Base-by-base conservation (phyloP, 2,329 filamentous ascomycete species). In the Sphaerulina musiva region DNA sequence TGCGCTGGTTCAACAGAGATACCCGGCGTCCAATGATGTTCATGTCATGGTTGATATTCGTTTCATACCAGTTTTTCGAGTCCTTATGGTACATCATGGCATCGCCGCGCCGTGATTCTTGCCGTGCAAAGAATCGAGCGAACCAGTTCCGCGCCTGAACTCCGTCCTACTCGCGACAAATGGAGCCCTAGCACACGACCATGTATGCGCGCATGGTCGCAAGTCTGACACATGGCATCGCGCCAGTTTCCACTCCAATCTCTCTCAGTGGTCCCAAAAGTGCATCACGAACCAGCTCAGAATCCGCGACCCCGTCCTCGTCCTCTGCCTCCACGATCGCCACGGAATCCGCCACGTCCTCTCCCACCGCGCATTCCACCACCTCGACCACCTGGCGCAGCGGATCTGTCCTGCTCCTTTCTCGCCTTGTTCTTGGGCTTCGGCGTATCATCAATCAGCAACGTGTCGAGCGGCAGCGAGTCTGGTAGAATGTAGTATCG, bases 401-500 rank as follows among this genome's bases (percentile, higher is more conserved):
- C 67, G 52, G 71, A 68, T 32, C 79, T 76, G 6, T 73, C 80
- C 40, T 58, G 55, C 76, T 97, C 93, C 80, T 98, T 98, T 70
- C 92, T 83, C 26, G 93, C 92, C 84, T 98, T 98, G 78, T 98
- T 98, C 86, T 97, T 97, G 58, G 93, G 92, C 79, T 98, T 98
- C 48, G 92, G 90, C 67, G 89, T 84, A 74, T 98, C 93, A 72
- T 98, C 93, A 64, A 98, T 90, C 59, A 98, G 81, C 50, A 98
- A 81, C 40, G 92, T 96, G 73, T 98, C 93, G 61, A 98, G 81
- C 39, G 92, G 92, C 67, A 98, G 80, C 60, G 88, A 93, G 76
- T 98, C 93, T 53, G 93, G 93, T 9, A 98, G 85, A 71, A 98
- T 95, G 72, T 87, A 92, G 76, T 96, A 96, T 73, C 93, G 85